Evolutionary conservation across 208 protist species (phyloP).

Genomic region (Zelonia costaricensis): DNA sequence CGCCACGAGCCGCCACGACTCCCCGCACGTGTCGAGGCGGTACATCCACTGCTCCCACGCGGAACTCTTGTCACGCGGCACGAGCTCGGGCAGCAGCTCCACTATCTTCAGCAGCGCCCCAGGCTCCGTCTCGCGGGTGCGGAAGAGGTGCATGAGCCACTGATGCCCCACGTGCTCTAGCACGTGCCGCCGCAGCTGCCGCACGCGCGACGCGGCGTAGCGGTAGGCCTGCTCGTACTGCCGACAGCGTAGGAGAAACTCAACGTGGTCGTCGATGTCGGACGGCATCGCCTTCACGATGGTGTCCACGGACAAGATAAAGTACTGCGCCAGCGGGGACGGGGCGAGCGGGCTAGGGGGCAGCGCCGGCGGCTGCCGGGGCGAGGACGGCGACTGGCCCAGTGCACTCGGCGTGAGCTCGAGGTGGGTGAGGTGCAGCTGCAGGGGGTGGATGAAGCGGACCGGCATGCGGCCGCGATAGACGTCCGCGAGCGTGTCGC

Average conservation of each 20-base stretch:
- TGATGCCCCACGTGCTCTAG: constrained; percentile 23
- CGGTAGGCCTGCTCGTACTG: constrained; percentile 50
- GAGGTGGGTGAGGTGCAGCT: constrained; percentile 51
- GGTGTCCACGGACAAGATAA: constrained; percentile 52
- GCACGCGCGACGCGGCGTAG: constrained; percentile 21
- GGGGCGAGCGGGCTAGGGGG: constrained; percentile 5
- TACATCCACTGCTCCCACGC: constrained; percentile 79
- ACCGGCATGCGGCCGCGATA: constrained; percentile 56
- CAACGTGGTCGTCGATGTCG: constrained; percentile 70
- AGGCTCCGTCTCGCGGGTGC: constrained; percentile 1
- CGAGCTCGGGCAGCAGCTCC: constrained; percentile 29
- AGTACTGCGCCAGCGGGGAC: constrained; percentile 38
- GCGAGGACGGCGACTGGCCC: background rate
- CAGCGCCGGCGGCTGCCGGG: background rate
- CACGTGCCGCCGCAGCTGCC: constrained; percentile 33
- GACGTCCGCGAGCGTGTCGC: constrained; percentile 39
- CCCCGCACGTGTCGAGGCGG: constrained; percentile 51
- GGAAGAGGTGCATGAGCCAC: constrained; percentile 35
- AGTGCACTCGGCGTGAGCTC: background rate
- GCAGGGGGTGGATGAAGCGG: constrained; percentile 60
- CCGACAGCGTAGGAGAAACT: constrained; percentile 41
- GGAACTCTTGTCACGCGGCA: constrained; percentile 20
- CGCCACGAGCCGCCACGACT: constrained; percentile 55
- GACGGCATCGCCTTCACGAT: constrained; percentile 50
- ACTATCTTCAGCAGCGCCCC: constrained; percentile 20